Percentiles rank a stretch among this genome's conserved stretches.
phyloP scores from a whole-genome alignment of 208 protist species.

The Naegleria lovaniensis region DNA sequence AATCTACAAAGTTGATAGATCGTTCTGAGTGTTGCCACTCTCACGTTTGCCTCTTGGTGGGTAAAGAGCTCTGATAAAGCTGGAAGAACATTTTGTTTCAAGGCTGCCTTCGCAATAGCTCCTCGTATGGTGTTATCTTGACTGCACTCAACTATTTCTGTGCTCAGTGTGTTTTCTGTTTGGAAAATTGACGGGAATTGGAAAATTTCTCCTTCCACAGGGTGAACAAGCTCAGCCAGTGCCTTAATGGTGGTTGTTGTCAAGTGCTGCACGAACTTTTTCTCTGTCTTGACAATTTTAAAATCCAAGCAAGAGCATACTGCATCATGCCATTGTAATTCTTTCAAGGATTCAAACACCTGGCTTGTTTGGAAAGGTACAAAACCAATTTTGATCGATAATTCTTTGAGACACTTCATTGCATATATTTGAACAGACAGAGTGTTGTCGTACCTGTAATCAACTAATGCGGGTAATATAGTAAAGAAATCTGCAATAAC shows the following conservation, averaged over 20 bases:
- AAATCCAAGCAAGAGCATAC: background rate
- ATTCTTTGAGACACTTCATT: background rate
- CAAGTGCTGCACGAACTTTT: background rate
- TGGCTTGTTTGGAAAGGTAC: background rate
- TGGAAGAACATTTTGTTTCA: background rate
- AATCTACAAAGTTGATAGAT: background rate
- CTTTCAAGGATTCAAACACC: background rate
- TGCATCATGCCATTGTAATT: background rate
- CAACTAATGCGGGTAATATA: background rate
- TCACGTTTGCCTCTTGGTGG: background rate
- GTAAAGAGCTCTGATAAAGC: background rate
- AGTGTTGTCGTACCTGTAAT: background rate
- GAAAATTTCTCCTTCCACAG: background rate
- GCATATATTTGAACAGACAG: background rate
- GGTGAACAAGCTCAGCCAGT: background rate
- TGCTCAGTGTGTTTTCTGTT: background rate
- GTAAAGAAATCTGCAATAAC: background rate
- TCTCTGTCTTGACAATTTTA: background rate
- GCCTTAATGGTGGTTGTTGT: background rate
- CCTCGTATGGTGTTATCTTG: background rate
- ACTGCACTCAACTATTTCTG: background rate
- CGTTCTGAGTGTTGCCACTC: background rate
- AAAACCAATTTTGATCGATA: background rate
- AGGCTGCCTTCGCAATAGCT: background rate
- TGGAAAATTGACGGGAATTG: background rate